A percentile compares a stretch with the other conserved stretches of the same genome.
Evolutionary conservation across 2,329 filamentous ascomycete genomes (phyloP).

Genomic region (Talaromyces sp.): DNA sequence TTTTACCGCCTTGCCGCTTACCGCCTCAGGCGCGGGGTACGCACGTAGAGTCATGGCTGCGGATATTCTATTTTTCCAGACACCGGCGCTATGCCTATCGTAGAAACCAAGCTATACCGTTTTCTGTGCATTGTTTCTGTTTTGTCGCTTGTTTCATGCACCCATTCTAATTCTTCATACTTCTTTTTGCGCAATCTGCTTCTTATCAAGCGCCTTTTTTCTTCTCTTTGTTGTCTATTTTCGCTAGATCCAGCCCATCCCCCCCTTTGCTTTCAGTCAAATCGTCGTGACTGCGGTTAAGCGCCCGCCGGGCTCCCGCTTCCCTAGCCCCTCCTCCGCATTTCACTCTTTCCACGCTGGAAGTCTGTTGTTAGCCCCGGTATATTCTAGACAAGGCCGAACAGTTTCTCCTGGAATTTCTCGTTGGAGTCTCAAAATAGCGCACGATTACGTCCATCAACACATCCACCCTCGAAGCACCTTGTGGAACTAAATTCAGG

Average conservation of each 20-base stretch:
- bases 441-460: neutral
- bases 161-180: neutral
- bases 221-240: neutral
- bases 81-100: constrained; percentile 12
- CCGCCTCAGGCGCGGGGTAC: constrained; percentile 1
- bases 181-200: too few relatives aligned
- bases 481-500: constrained; percentile 1
- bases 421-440: neutral
- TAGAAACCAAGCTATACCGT: neutral
- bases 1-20: neutral
- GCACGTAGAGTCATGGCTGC: neutral
- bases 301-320: constrained; percentile 1
- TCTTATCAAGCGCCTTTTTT: neutral
- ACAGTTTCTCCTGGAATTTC: neutral
- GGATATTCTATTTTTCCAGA: constrained; percentile 18
- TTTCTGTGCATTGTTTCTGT: neutral
- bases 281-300: neutral
- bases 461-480: neutral
- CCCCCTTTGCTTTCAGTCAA: neutral
- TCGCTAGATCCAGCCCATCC: neutral
- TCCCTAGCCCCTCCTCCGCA: constrained; percentile 6
- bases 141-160: neutral
- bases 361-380: neutral
- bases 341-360: constrained; percentile 15
- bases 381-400: neutral